Evolutionary conservation across 2,329 filamentous ascomycete species (phyloP), one percentile per base, ranked within the genome.

Genomic region (Aspergillus sp.): DNA sequence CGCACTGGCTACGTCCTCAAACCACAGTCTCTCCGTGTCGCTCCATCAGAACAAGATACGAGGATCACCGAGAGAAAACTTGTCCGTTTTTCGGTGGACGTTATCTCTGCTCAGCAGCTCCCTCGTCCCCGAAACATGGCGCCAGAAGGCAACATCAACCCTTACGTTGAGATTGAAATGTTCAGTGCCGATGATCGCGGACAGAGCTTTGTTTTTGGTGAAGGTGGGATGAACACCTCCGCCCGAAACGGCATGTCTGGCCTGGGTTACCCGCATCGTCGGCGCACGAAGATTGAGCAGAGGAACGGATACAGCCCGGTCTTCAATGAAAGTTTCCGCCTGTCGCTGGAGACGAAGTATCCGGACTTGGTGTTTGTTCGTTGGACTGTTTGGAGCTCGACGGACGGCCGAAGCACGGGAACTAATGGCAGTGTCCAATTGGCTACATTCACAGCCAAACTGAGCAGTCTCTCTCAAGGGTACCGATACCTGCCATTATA

Each of bases 241-340:
- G 82, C 83, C 30, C 85, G 85, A 57, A 87, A 86, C 68, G 87
- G 87, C 38, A 83, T 85, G 70, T 88, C 87, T 55, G 88, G 88
- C 5, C 87, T 90, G 57, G 89, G 88, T 25, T 85, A 88, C 59
- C 91, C 92, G 7, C 86, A 93, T 66, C 89, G 90, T 69, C 88
- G 89, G 66, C 89, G 91, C 60, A 98, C 95, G 2, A 86, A 87
- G 65, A 89, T 96, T 57, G 87, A 94, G 31, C 87, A 86, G 63
- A 91, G 91, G 75, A 98, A 99, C 74, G 94, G 93, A 25, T 98
- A 96, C 80, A 96, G 97, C 74, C 95, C 95, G 1, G 83, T 89
- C 59, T 99, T 96, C 77, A 87, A 93, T 69, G 88, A 92, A 68
- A 85, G 86, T 61, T 91, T 94, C 78, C 87, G 87, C 64, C 90